These are phyloP conservation scores for Pestalotiopsis sp. DNA, from an alignment of 2,329 filamentous ascomycete species.

Conservation along the genomic window DNA sequence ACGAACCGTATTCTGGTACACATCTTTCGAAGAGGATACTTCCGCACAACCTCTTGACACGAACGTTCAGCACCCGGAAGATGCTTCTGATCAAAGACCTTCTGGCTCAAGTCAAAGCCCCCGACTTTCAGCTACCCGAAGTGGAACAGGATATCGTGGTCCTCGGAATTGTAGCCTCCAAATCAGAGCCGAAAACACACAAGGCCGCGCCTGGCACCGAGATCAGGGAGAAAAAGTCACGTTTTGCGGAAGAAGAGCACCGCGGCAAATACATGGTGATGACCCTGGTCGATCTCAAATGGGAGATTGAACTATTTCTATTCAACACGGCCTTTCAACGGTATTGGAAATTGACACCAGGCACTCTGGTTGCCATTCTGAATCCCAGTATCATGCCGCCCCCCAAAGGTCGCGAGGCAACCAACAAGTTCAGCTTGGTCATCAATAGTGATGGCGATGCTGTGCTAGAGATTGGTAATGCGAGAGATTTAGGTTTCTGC, in stretches of 20 bases:
- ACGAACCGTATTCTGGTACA: constrained; percentile 84
- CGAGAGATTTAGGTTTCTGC: constrained; percentile 87
- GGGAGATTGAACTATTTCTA: constrained; percentile 88
- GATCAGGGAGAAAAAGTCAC: constrained; percentile 41
- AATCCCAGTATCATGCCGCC: constrained; percentile 93
- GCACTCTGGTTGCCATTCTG: constrained; percentile 89
- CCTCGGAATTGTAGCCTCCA: constrained; percentile 84
- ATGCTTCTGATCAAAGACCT: constrained; percentile 79
- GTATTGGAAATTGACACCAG: constrained; percentile 91
- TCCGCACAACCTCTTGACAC: constrained; percentile 77
- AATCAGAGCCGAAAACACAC: constrained; percentile 76
- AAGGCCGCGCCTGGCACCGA: constrained; percentile 45
- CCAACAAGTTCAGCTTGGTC: constrained; percentile 82
- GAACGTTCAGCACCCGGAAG: constrained; percentile 78
- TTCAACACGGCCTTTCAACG: constrained; percentile 89
- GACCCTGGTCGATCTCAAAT: constrained; percentile 83
- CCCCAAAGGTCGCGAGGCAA: constrained; percentile 72
- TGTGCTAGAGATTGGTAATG: constrained; percentile 83
- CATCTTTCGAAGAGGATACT: constrained; percentile 84
- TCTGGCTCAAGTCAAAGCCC: constrained; percentile 78
- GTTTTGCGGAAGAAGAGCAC: constrained; percentile 49
- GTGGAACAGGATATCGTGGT: constrained; percentile 88
- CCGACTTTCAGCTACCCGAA: constrained; percentile 79
- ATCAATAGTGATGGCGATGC: constrained; percentile 86
- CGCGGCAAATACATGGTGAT: constrained; percentile 91